A percentile compares a stretch with the other conserved stretches of the same genome.
phyloP scores from a whole-genome alignment of 176 grass and related monocot genomes.

The Paspalum vaginatum region DNA sequence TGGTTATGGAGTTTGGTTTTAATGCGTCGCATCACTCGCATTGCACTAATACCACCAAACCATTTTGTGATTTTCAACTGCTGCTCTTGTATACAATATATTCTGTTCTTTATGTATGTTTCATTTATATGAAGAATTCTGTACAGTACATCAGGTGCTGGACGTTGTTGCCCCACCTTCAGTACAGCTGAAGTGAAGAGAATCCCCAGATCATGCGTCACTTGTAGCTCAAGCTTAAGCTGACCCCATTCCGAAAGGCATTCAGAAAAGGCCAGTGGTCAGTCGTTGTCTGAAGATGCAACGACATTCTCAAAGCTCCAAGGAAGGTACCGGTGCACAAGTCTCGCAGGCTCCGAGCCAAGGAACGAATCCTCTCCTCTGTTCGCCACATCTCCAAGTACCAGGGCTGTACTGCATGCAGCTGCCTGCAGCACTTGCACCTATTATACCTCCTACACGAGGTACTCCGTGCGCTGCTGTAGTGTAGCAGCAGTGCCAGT shows the following conservation, averaged over 20 bases:
- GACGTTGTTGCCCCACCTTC: not conserved
- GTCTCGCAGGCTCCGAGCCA: slow-evolving; percentile 12
- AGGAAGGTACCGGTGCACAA: slow-evolving; percentile 47
- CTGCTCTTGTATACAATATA: no score
- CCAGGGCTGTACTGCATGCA: no score
- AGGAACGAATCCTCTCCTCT: slow-evolving; percentile 39
- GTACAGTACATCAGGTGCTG: not conserved
- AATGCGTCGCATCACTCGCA: no score
- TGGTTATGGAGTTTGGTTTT: not conserved
- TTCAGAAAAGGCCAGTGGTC: slow-evolving; percentile 22
- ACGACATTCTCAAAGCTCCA: slow-evolving; percentile 24
- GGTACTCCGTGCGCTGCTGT: not conserved
- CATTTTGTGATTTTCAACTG: no score
- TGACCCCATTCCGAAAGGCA: slow-evolving; percentile 4
- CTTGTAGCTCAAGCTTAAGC: slow-evolving; percentile 43
- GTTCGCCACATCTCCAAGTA: not conserved
- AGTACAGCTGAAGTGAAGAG: not conserved
- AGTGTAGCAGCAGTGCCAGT: not conserved
- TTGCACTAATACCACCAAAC: no score
- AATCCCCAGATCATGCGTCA: slow-evolving; percentile 8
- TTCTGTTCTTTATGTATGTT: not conserved
- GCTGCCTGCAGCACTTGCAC: no score
- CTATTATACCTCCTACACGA: not conserved
- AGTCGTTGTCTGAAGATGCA: slow-evolving; percentile 42
- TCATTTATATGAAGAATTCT: no score